Evolutionary conservation across 305 asterid species (phyloP).

Genomic region (Fraxinus ornus): DNA sequence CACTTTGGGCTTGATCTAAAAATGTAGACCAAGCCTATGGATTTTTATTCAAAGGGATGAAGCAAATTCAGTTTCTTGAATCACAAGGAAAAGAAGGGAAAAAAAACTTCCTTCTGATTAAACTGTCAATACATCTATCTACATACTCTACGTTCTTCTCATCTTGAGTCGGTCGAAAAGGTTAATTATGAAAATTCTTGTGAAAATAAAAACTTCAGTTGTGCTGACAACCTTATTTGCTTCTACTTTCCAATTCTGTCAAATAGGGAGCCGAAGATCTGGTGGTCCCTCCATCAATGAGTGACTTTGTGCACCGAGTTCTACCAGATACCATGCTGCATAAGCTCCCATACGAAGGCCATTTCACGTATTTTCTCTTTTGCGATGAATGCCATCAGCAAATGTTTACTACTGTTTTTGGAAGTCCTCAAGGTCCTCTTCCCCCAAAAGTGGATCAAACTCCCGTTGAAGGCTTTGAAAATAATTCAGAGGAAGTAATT

Average conservation of each 20-base stretch:
- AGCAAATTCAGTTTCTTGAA: not conserved
- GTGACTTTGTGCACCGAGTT: constrained; percentile 77
- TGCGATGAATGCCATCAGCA: constrained; percentile 81
- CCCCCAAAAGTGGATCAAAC: constrained; percentile 27
- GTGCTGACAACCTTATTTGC: not conserved
- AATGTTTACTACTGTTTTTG: constrained; percentile 60
- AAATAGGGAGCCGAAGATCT: constrained; percentile 49
- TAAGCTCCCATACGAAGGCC: constrained; percentile 81
- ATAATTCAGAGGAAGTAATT: constrained; percentile 20
- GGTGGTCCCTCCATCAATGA: constrained; percentile 78
- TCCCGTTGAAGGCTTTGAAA: constrained; percentile 24
- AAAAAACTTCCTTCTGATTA: not conserved
- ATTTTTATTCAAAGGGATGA: not conserved
- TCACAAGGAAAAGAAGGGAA: not conserved
- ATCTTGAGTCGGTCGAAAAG: not conserved
- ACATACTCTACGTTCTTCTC: not conserved
- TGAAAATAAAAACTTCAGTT: not conserved
- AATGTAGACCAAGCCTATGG: not conserved
- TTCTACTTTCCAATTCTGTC: constrained; percentile 11
- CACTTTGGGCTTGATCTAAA: not conserved
- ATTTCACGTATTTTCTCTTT: constrained; percentile 77
- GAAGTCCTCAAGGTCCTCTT: constrained; percentile 80
- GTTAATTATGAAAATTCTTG: not conserved
- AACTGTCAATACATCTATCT: not conserved
- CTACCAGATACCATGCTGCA: constrained; percentile 86